Conservation (phyloP, 306 rosid species). For the Nissolia schottii region DNA sequence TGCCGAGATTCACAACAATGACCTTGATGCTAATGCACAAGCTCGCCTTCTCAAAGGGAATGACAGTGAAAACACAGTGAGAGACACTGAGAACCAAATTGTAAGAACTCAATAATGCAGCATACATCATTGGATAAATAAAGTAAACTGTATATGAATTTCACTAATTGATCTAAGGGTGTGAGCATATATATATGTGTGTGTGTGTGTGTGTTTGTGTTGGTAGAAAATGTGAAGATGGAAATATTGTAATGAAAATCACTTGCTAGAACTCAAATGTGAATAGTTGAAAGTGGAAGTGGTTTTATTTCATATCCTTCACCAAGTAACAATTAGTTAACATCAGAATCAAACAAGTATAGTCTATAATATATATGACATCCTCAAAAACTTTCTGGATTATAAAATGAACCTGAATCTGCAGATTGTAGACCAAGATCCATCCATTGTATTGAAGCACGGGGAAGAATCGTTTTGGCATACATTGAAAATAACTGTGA, state of each 20-base stretch:
- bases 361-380: background rate
- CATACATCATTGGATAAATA: background rate
- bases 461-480: conserved; percentile 19
- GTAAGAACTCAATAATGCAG: conserved; percentile 31
- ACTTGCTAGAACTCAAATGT: background rate
- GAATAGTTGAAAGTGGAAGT: background rate
- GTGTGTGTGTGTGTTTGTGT: background rate
- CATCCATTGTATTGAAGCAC: background rate
- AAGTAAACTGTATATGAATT: too few relatives aligned
- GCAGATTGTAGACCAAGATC: conserved; percentile 34
- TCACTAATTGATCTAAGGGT: too few relatives aligned
- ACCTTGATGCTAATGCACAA: conserved; percentile 28
- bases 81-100: conserved; percentile 28
- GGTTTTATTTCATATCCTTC: background rate
- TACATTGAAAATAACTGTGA: conserved; percentile 12
- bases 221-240: background rate
- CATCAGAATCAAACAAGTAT: background rate
- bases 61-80: conserved; percentile 19
- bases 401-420: background rate
- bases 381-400: background rate
- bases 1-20: conserved; percentile 33
- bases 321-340: background rate
- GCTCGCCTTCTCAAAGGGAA: conserved; percentile 49
- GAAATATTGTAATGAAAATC: background rate
- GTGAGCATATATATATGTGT: too few relatives aligned